phyloP scores from a whole-genome alignment of 2,329 filamentous ascomycete genomes.

The Pestalotiopsis fici region DNA sequence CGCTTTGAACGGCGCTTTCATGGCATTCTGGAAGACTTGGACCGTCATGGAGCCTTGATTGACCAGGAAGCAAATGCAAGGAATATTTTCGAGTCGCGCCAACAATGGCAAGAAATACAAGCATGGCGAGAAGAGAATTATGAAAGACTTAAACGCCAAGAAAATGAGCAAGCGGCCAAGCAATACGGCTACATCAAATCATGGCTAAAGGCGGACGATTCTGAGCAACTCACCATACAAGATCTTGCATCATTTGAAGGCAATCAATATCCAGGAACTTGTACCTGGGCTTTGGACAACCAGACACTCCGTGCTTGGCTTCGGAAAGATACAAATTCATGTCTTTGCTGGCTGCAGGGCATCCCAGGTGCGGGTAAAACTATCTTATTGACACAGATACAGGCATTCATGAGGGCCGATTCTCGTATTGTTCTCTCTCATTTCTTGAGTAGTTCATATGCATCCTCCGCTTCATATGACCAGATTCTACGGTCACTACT shows the following conservation, averaged over 20 bases:
- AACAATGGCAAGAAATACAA: constrained; percentile 22
- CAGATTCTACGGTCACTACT: constrained; percentile 31
- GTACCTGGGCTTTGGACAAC: constrained; percentile 33
- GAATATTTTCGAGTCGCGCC: constrained; percentile 24
- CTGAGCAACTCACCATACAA: constrained; percentile 29
- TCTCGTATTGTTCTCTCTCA: constrained; percentile 26
- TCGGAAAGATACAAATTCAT: constrained; percentile 13
- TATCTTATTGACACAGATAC: constrained; percentile 29
- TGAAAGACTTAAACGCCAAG: constrained; percentile 15
- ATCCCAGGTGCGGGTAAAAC: constrained; percentile 37
- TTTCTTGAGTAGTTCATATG: constrained; percentile 33
- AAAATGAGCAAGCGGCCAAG: constrained; percentile 21
- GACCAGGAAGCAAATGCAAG: constrained; percentile 33
- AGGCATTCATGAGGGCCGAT: constrained; percentile 23
- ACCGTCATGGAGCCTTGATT: constrained; percentile 28
- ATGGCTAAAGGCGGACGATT: constrained; percentile 32
- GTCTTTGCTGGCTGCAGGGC: constrained; percentile 34
- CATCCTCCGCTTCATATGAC: constrained; percentile 32
- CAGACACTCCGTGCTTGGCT: constrained; percentile 26
- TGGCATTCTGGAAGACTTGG: constrained; percentile 33
- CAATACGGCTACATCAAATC: constrained; percentile 25
- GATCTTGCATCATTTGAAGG: constrained; percentile 25
- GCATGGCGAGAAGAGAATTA: constrained; percentile 24
- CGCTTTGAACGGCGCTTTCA: constrained; percentile 36
- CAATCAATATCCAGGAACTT: constrained; percentile 29